Evolutionary conservation across 352 stramenopile species (phyloP).

Genomic region (Pythium aquatile): DNA sequence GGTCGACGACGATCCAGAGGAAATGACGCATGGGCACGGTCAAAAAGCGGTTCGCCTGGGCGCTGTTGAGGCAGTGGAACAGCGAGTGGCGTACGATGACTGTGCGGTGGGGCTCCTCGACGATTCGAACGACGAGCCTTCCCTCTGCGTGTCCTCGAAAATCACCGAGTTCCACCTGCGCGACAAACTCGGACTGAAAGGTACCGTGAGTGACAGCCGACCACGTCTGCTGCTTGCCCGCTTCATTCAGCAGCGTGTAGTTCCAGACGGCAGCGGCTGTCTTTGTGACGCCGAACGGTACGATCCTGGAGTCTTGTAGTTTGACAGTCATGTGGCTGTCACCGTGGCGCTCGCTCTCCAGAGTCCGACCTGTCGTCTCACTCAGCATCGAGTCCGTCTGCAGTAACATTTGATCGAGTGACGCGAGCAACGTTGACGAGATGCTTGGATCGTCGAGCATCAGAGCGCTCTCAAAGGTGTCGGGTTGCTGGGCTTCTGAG

Average conservation of each 20-base stretch:
- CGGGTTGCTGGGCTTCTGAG: not conserved
- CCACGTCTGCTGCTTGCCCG: not conserved
- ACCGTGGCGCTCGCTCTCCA: not conserved
- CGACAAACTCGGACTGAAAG: slow-evolving; percentile 8
- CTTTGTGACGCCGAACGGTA: slow-evolving; percentile 1
- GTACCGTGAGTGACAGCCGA: not conserved
- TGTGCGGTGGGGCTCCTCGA: slow-evolving; percentile 2
- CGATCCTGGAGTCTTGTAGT: not conserved
- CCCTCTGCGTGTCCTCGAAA: slow-evolving; percentile 3
- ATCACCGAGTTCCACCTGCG: not conserved
- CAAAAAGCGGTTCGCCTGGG: not conserved
- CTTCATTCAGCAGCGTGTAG: not conserved
- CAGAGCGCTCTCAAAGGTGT: not conserved
- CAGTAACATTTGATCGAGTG: not conserved
- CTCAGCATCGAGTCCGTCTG: not conserved
- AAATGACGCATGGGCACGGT: slow-evolving; percentile 5
- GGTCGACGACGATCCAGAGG: slow-evolving; percentile 7
- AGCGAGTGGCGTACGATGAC: slow-evolving; percentile 9
- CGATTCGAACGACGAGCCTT: slow-evolving; percentile 6
- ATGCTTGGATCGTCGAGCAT: not conserved
- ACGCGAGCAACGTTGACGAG: not conserved
- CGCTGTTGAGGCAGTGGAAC: not conserved
- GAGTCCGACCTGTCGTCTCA: not conserved
- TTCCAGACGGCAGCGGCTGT: slow-evolving; percentile 9
- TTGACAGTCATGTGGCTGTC: slow-evolving; percentile 1